Evolutionary conservation across 208 protist genomes (phyloP), one percentile per base, ranked within the genome.

Genomic region (Leishmania tarentolae): DNA sequence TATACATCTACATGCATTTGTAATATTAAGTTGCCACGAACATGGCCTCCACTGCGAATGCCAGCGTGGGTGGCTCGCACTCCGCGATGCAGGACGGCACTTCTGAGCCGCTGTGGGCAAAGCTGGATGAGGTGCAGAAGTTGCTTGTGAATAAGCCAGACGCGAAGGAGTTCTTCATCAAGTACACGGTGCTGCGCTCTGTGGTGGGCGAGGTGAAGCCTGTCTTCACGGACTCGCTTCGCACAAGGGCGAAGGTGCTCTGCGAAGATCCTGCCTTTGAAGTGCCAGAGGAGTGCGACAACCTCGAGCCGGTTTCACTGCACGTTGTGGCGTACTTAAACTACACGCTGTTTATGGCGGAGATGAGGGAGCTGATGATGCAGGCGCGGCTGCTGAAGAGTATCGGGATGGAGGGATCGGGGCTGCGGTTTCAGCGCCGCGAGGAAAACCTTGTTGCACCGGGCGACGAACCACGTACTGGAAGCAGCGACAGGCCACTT

Each of bases 311-410:
- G 46, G 68, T 84, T 50, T 82, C 83, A 31, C 42, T 90, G 31
- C 89, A 93, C 83, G 78, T 91, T 47, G 85, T 93, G 57, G 81
- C 79, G 31, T 93, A 93, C 78, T 90, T 81, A 65, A 88, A 80
- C 80, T 86, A 75, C 74, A 87, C 69, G 71, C 79, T 61, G 31
- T 82, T 74, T 42, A 83, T 37, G 59, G 72, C 83, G 53, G 80
- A 86, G 50, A 81, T 86, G 77, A 69, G 57, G 63, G 78, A 88
- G 68, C 42, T 86, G 68, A 70, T 65, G 53, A 80, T 82, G 57
- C 76, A 81, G 63, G 78, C 76, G 50, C 77, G 82, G n/a, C 69
- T 85, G 61, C 44, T 76, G 56, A 72, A 53, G 66, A 85, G 78
- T 57, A 86, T 81, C 56, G 83, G 83, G 63, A 84, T 90, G 76